Base-by-base conservation (phyloP, 1,139 yeast genomes). In the Debaryomycetaceae sp. region DNA sequence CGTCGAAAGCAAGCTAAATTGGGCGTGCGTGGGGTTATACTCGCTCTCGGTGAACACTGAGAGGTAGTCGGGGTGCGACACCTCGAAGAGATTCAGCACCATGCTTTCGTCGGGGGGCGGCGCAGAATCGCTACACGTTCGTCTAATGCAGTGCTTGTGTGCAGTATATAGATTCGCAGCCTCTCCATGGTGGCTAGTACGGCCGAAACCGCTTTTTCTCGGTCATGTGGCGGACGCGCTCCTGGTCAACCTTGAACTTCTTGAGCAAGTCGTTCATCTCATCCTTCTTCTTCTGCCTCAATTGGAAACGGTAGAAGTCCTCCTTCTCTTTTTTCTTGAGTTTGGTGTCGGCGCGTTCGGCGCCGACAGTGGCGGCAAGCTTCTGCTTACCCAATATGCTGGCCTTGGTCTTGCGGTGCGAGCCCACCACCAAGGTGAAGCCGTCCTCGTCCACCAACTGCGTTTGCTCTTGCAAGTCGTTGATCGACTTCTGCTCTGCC, bases 251-350 rank as follows among this genome's bases (percentile, higher is more conserved):
- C 53, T 83, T 86, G 61, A 88, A 93, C 55, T 88, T 84, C 39
- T 62, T 67, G 49, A 91, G 66, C 51, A 93, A 65, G 32, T 84
- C 88, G 52, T 85, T 85, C 85, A 91, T 86, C 56, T 89, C 96
- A 42, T 75, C 78, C 67, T 91, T 91, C 72, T 89, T 91, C 52
- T 78, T 75, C 53, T 93, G 95, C 57, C 98, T 78, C 46, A 91
- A 75, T 62, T 93, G 99, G 76, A 89, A 93, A 47, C 96, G 73
- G 65, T 93, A 93, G 66, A 93, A 91, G 58, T 93, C 97, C 43
- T 74, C 73, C 65, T 88, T 85, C 45, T 88, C 93, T 58, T 84
- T 83, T 63, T 73, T 78, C 56, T 83, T 78, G 58, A 71, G 64
- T 55, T 78, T 81, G 29, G 59, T 56, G 34, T 59, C 56, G 28